Evolutionary conservation across 2,329 filamentous ascomycete genomes (phyloP).

Genomic region (Pseudophaeomoniella oleicola): DNA sequence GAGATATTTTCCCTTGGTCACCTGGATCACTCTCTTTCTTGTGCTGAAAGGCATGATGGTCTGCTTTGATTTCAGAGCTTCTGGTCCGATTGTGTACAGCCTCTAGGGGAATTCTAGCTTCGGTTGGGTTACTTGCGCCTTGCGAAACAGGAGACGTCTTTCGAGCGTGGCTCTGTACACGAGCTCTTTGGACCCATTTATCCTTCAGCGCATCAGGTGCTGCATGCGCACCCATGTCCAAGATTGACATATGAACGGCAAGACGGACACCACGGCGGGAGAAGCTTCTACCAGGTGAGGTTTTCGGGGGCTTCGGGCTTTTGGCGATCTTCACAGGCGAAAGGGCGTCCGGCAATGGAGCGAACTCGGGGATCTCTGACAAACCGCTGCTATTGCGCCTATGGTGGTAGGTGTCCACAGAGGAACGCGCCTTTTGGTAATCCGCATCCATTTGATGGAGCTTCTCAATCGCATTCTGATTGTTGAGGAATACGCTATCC

Average conservation of each 20-base stretch:
- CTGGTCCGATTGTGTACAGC: neutral
- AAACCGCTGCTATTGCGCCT: slow-evolving; percentile 2
- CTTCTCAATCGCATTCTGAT: slow-evolving; percentile 9
- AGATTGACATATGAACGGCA: slow-evolving; percentile 11
- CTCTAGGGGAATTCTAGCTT: neutral
- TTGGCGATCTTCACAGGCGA: slow-evolving; percentile 3
- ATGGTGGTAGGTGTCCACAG: neutral
- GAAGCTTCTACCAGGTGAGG: slow-evolving; percentile 6
- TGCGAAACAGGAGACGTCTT: neutral
- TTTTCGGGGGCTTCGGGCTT: slow-evolving; percentile 1
- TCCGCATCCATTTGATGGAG: slow-evolving; percentile 5
- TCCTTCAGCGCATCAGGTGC: slow-evolving; percentile 9
- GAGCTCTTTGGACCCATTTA: slow-evolving; percentile 11
- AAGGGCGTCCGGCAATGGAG: slow-evolving; percentile 8
- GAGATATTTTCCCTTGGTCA: neutral
- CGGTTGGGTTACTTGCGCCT: neutral
- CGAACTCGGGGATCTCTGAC: slow-evolving; percentile 6
- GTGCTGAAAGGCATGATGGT: neutral
- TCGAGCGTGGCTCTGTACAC: neutral
- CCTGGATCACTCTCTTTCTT: neutral
- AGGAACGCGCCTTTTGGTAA: neutral
- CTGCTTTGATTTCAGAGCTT: neutral
- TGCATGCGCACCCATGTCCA: slow-evolving; percentile 10
- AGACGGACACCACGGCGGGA: slow-evolving; percentile 11
- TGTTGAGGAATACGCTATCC: slow-evolving; percentile 10